These are phyloP conservation scores for Sanghuangporus sanghuang DNA, from an alignment of 1,284 basidiomycete genomes.

Conservation along the genomic window DNA sequence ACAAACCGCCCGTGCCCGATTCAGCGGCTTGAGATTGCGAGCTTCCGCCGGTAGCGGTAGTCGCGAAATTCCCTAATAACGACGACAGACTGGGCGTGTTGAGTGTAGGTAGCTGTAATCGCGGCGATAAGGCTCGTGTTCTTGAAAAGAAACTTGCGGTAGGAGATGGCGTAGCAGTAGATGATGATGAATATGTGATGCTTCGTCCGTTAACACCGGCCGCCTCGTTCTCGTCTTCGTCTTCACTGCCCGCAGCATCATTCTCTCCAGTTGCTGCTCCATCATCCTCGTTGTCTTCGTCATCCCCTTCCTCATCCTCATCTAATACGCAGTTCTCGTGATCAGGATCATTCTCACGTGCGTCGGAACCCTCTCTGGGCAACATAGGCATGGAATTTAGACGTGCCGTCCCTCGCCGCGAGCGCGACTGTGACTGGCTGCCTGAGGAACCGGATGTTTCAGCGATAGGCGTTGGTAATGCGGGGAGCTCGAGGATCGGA, in stretches of 20 bases:
- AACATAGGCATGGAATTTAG: constrained; percentile 47
- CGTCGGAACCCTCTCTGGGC: constrained; percentile 37
- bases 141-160: background rate
- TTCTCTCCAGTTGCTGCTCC: background rate
- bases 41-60: background rate
- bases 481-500: constrained; percentile 46
- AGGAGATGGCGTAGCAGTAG: background rate
- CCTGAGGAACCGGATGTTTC: constrained; percentile 16
- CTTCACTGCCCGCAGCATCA: constrained; percentile 23
- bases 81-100: background rate
- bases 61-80: background rate
- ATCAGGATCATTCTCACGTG: constrained; percentile 31
- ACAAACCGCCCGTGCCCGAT: background rate
- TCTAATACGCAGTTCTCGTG: constrained; percentile 33
- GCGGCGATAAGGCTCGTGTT: background rate
- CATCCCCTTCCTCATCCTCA: constrained; percentile 35
- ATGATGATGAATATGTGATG: background rate
- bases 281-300: constrained; percentile 30
- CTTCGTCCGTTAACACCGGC: constrained; percentile 19
- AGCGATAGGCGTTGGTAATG: constrained; percentile 27
- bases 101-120: background rate
- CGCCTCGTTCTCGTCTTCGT: constrained; percentile 26
- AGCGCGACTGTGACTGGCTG: background rate
- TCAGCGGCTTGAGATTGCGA: background rate
- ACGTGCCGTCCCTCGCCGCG: constrained; percentile 24